Conservation (phyloP, 2,329 filamentous ascomycete species). For the Penicillium corylophilum region DNA sequence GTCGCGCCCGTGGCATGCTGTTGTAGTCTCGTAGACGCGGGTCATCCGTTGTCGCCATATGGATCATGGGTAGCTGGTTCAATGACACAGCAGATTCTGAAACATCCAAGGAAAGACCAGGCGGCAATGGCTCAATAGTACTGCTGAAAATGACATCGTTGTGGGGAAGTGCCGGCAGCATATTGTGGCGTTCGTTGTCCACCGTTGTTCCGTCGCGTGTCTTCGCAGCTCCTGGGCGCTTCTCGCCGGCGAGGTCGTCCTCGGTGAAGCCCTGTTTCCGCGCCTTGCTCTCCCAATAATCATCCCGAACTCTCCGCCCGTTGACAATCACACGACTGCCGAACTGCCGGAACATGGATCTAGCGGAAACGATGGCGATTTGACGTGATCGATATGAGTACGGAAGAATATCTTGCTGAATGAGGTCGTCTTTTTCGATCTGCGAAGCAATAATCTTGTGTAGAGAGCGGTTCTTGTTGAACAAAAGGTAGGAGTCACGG, state of each 20-base stretch:
- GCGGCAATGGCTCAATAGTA: slow-evolving; percentile 65
- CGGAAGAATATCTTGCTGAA: slow-evolving; percentile 89
- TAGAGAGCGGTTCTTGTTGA: slow-evolving; percentile 96
- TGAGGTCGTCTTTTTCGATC: slow-evolving; percentile 92
- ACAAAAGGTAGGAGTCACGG: slow-evolving; percentile 93
- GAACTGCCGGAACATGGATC: slow-evolving; percentile 98
- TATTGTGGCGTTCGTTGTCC: slow-evolving; percentile 60
- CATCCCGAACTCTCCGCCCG: slow-evolving; percentile 87
- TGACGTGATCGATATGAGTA: slow-evolving; percentile 98
- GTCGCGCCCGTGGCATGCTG: slow-evolving; percentile 77
- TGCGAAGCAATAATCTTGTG: slow-evolving; percentile 98
- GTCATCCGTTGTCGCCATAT: slow-evolving; percentile 73
- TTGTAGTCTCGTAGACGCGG: slow-evolving; percentile 77
- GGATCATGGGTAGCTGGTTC: slow-evolving; percentile 79
- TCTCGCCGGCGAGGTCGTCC: slow-evolving; percentile 91
- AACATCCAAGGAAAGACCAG: slow-evolving; percentile 69
- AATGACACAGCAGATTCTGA: slow-evolving; percentile 59
- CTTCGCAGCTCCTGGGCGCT: slow-evolving; percentile 88
- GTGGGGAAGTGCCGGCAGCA: slow-evolving; percentile 65
- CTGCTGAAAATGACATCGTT: slow-evolving; percentile 88
- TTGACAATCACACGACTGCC: slow-evolving; percentile 90
- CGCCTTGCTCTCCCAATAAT: slow-evolving; percentile 98
- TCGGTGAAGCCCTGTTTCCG: slow-evolving; percentile 98
- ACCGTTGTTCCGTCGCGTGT: slow-evolving; percentile 77
- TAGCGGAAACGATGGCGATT: slow-evolving; percentile 95